Base-by-base conservation (phyloP, 2,329 filamentous ascomycete species). In the Parafenestella ontariensis region DNA sequence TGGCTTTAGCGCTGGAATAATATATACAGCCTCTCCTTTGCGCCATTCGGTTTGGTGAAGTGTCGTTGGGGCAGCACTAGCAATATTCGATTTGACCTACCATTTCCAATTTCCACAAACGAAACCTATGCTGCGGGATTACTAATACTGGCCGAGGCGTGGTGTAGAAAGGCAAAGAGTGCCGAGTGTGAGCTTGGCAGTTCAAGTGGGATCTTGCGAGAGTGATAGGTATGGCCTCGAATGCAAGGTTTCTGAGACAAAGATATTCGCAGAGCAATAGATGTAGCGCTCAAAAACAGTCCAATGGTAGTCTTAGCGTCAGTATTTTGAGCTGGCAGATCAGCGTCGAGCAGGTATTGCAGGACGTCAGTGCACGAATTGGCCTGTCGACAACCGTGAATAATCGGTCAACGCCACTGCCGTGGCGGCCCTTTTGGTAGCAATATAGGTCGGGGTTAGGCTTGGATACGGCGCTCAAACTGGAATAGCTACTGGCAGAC, bases 21-120 rank as follows among this genome's bases (percentile, higher is more conserved):
- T 51, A 48, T 40, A 52, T 52, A 54, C 53, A 54, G 49, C 55
- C 49, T 59, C 49, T 58, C 53, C 39, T 45, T 47, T 59, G 57
- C 64, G 66, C 69, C 68, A 72, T 71, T 51, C 65, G 64, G 52
- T 55, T 62, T 34, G 36, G 40, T 52, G 50, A 56, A 46, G 56
- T 45, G 52, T 56, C 43, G 21, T 46, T 28, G 42, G 52, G 55
- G 36, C 17, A 43, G 48, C 49, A 55, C 59, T 61, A 62, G 53
- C 59, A 58, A 49, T 54, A 45, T 57, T 46, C 42, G 44, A 45
- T 48, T 26, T 51, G 34, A 46, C 48, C 20, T 45, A 49, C 31
- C 42, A 60, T 59, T 44, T 40, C 50, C 34, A 42, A 56, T 53
- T 43, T 26, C 48, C 40, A 50, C 48, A 47, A 45, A 49, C n/a